Percentiles rank a stretch among this genome's conserved stretches.
These are phyloP conservation scores for Lachnellula cervina DNA, from an alignment of 2,329 filamentous ascomycete species.

Conservation along the genomic window DNA sequence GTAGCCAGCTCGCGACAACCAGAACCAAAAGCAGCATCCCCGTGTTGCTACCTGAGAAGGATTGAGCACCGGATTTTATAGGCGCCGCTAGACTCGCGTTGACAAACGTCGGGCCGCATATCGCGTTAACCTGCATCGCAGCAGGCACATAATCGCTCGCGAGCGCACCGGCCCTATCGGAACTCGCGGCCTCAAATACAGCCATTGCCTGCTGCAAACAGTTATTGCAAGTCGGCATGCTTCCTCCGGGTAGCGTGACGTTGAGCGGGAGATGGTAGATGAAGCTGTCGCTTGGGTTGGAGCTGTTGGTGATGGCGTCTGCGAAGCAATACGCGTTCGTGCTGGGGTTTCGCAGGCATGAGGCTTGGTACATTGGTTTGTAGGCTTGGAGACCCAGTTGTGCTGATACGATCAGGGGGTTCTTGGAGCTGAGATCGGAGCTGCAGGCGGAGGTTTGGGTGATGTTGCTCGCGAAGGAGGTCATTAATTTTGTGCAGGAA, in stretches of 20 bases:
- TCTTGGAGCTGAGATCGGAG: slow-evolving; percentile 60
- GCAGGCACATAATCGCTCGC: slow-evolving; percentile 64
- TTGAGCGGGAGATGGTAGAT: slow-evolving; percentile 86
- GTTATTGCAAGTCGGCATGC: slow-evolving; percentile 66
- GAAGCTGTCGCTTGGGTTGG: slow-evolving; percentile 66
- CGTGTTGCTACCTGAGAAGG: not conserved
- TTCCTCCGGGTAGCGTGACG: slow-evolving; percentile 58
- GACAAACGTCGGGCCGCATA: slow-evolving; percentile 54
- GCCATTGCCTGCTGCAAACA: slow-evolving; percentile 80
- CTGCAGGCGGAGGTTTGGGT: slow-evolving; percentile 61
- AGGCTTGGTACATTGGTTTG: slow-evolving; percentile 70
- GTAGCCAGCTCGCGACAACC: slow-evolving; percentile 16
- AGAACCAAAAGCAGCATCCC: slow-evolving; percentile 15
- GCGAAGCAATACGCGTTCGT: slow-evolving; percentile 75
- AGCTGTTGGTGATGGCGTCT: slow-evolving; percentile 73
- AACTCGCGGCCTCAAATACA: slow-evolving; percentile 67
- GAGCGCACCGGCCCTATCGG: slow-evolving; percentile 61
- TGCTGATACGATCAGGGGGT: slow-evolving; percentile 67
- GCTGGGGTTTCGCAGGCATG: slow-evolving; percentile 66
- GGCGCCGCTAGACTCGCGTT: slow-evolving; percentile 45
- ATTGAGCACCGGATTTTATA: slow-evolving; percentile 2
- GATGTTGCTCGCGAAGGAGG: slow-evolving; percentile 60
- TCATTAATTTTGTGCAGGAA: slow-evolving; percentile 62
- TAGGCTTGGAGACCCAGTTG: slow-evolving; percentile 75
- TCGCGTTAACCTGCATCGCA: slow-evolving; percentile 66